Conservation (phyloP, 306 rosid genomes). For the Dryas drummondii region DNA sequence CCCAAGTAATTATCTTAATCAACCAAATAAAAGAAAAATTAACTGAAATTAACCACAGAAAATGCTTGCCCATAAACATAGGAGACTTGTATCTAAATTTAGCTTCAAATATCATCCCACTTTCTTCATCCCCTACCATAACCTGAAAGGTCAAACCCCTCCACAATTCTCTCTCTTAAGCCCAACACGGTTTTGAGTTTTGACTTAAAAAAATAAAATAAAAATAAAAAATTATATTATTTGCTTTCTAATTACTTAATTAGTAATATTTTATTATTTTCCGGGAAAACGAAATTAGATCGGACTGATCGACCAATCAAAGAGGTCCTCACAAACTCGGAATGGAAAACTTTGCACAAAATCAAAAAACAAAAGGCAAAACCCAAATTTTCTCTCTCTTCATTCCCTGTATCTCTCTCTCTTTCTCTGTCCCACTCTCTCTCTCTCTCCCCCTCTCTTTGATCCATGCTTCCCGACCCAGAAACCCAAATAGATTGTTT, state of each 20-base stretch:
- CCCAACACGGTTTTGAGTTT: slow-evolving; percentile 56
- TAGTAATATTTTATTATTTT: slow-evolving; percentile 15
- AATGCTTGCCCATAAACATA: neutral
- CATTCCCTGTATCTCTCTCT: neutral
- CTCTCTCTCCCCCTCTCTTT: slow-evolving; percentile 26
- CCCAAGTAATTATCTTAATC: neutral
- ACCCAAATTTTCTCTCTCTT: slow-evolving; percentile 34
- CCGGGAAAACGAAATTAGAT: slow-evolving; percentile 52
- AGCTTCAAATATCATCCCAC: neutral
- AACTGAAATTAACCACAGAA: slow-evolving; percentile 8
- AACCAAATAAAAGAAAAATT: neutral
- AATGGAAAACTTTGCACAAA: slow-evolving; percentile 18
- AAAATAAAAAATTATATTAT: neutral
- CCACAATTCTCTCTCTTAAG: slow-evolving; percentile 37
- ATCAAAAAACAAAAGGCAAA: slow-evolving; percentile 13
- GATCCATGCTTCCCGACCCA: slow-evolving; percentile 42
- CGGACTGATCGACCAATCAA: slow-evolving; percentile 48
- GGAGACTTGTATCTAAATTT: slow-evolving; percentile 2
- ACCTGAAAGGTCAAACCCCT: slow-evolving; percentile 58
- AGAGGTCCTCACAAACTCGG: slow-evolving; percentile 34
- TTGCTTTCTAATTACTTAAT: slow-evolving; percentile 7
- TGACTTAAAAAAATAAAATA: slow-evolving; percentile 15
- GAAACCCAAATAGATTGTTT: slow-evolving; percentile 24
- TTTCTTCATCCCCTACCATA: neutral
- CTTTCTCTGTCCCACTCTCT: slow-evolving; percentile 4